Base-by-base conservation (phyloP, 1,284 basidiomycete species). In the Hymenochaete sp. region DNA sequence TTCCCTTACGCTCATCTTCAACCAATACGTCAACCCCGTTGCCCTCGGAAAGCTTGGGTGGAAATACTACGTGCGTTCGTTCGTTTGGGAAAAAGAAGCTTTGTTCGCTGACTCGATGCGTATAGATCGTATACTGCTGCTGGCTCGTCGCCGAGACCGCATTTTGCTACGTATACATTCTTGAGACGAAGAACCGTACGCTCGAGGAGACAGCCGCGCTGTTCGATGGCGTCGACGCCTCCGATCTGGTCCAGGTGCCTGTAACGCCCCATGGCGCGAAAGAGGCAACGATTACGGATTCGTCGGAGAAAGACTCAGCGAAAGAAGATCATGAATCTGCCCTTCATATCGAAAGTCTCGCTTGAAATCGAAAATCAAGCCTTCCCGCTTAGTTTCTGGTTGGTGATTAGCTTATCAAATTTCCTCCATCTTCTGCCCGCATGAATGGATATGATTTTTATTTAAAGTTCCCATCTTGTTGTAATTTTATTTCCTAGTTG, bases 1-100 rank as follows among this genome's bases (percentile, higher is more conserved):
- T 28, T 71, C 71, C 5, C 52, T 72, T 4, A 70, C 74, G 0
- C 59, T 75, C 25, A 70, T 75, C 44, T 77, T 79, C 68, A 81
- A 81, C 59, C 76, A 80, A 60, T 68, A 69, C 42, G 59, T 70
- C 46, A 70, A 71, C 50, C 66, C 67, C 2, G 65, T 67, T 19
- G 67, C 68, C 18, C 41, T 43, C 11, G 11, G 25, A 28, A 57
- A 55, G 35, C 50, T 67, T 11, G 57, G 56, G 28, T 67, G 66
- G 66, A 67, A 65, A 47, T 67, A 67, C 55, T 66, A 67, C 45
- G 64, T 64, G 37, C 39, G 53, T 42, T 27, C n/a, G 7, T 42
- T 14, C 18, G 22, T 28, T 19, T 42, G 8, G 32, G 13, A 9
- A 11, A 13, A n/a, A 4, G 9, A 10, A 24, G 19, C 33, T 19